Evolutionary conservation across 306 rosid genomes (phyloP), one percentile per base, ranked within the genome.

Genomic region (Amphicarpaea edgeworthii): DNA sequence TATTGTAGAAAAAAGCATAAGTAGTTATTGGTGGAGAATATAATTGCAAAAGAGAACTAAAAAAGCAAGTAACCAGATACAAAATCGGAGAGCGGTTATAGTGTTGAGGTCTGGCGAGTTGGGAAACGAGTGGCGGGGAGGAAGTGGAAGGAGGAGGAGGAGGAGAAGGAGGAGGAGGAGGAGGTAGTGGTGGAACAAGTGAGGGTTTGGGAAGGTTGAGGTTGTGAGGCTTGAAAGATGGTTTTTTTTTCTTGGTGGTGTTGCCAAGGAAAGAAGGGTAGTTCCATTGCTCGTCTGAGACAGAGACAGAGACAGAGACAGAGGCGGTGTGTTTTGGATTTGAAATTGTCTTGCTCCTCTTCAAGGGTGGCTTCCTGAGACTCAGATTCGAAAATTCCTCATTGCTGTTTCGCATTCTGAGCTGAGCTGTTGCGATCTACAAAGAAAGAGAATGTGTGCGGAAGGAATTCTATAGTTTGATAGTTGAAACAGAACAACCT

Each of bases 221-320:
- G 9, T 65, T 82, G 37, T 51, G 72, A 1, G 68, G 14, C 50
- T 81, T 86, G 41, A 70, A 2, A 15, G 85, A 40, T 26, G 46
- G 79, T 61, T 75, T 79, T 50, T 84, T 70, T 30, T 85, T 90
- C 19, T 89, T 65, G 42, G 92, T 82, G 32, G 85, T 77, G 4
- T 89, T 86, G 23, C 96, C 91, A 1, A 93, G 90, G 19, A 87
- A 83, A 8, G 98, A 88, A 49, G 96, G 98, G 77, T 82, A 90
- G 68, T 88, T 83, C 89, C 88, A 91, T 43, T 91, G 93, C 7
- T 86, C 84, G 4, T 93, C 75, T 3, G 87, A 67, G 68, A 89
- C 81, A 3, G 87, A 67, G 68, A 89, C 81, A n/a, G 88, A 66
- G 70, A 85, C 84, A 17, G 57, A 16, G 10, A 7, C 30, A 9